Percentiles rank a stretch among this genome's conserved stretches.
Conservation (phyloP, 2,329 filamentous ascomycete genomes). For the Exophiala mesophila region DNA sequence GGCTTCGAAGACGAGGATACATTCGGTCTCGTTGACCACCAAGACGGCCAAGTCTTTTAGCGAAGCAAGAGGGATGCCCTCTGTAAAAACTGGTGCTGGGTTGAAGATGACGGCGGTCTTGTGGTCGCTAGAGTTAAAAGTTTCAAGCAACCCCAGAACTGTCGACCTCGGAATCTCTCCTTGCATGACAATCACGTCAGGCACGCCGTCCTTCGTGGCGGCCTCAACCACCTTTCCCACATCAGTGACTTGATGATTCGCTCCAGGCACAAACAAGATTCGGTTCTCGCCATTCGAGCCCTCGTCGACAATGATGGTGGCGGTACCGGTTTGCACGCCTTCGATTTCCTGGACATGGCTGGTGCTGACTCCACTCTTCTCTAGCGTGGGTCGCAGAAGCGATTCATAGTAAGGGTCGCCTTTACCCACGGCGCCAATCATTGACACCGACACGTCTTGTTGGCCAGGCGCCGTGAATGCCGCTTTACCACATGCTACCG, state of each 20-base stretch:
- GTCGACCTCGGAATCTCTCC: slow-evolving; percentile 69
- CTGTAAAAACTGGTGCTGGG: slow-evolving; percentile 78
- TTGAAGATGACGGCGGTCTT: slow-evolving; percentile 70
- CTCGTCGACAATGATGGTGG: slow-evolving; percentile 71
- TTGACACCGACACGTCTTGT: slow-evolving; percentile 51
- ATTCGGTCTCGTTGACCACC: slow-evolving; percentile 88
- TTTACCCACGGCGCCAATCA: slow-evolving; percentile 68
- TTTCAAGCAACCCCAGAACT: slow-evolving; percentile 55
- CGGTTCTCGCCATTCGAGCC: slow-evolving; percentile 66
- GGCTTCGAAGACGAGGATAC: slow-evolving; percentile 61
- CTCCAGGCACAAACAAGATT: slow-evolving; percentile 68
- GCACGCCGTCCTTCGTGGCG: slow-evolving; percentile 38
- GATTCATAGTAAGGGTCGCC: slow-evolving; percentile 58
- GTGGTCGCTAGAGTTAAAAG: slow-evolving; percentile 42
- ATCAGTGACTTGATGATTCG: slow-evolving; percentile 53
- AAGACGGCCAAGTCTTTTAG: slow-evolving; percentile 69
- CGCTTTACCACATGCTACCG: slow-evolving; percentile 78
- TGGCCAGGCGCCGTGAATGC: slow-evolving; percentile 41
- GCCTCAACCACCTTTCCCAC: slow-evolving; percentile 36
- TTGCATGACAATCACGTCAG: slow-evolving; percentile 68
- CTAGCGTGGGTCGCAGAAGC: slow-evolving; percentile 55
- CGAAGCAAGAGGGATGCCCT: slow-evolving; percentile 59
- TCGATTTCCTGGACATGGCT: slow-evolving; percentile 46
- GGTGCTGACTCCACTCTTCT: slow-evolving; percentile 59
- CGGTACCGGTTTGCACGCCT: slow-evolving; percentile 60